Base-by-base conservation (phyloP, 352 stramenopile species). In the Saprolegnia parasitica region DNA sequence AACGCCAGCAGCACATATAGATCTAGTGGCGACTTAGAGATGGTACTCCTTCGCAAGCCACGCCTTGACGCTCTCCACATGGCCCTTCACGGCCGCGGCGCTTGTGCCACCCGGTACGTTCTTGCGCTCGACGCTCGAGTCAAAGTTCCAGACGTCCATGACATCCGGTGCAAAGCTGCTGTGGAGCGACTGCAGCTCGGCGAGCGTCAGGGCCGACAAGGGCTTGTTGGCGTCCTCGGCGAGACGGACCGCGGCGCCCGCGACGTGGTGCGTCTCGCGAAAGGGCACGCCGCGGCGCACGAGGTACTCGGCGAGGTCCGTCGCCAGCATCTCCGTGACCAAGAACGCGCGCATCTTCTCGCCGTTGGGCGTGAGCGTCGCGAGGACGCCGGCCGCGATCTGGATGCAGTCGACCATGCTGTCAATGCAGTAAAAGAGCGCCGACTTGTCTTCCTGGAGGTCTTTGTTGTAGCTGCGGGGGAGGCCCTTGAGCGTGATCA, bases 381-480 rank as follows among this genome's bases (percentile, higher is more conserved):
- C 86, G 60, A 99, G 83, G 26, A 99, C 96, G 49, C 96, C 97
- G 8, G 91, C 98, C 26, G 93, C 89, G 81, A 99, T 99, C 63
- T 96, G 93, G 37, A 99, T 78, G 74, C 95, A 98, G 84, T 98
- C 96, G 73, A 97, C 88, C 61, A 99, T 93, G 35, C 93, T 99
- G 75, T 98, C 93, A 40, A 99, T 91, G 8, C 96, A 90, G 81
- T 98, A 93, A 73, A 99, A 99, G 24, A 99, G 83, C 60, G 94
- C 88, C 54, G 98, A 92, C 86, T 99, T 99, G 82, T 99, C 97
- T 81, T 99, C 97, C 80, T 99, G 97, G 32, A 99, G 84, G 77
- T 99, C 97, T 85, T 99, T 99, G 84, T 99, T 99, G 90, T 99
- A 99, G 29, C 96, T 98, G 40, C 95, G 88, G 50, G 97, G 97